Conservation (phyloP, 805 yeast species). For the Saccharomycopsis malanga region DNA sequence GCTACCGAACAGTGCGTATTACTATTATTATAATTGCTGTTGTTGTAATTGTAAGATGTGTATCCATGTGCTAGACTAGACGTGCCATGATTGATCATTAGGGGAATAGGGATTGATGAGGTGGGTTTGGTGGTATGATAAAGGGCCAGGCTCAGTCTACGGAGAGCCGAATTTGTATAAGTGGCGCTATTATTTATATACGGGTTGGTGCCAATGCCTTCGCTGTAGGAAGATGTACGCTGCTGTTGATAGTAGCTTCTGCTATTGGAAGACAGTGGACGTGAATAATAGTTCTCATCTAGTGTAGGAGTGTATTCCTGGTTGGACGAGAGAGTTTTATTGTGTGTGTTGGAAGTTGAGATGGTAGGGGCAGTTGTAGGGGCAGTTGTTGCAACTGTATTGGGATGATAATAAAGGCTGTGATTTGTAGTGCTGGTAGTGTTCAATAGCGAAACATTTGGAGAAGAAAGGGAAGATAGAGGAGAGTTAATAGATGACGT, state of each 20-base stretch:
- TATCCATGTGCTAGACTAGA: neutral
- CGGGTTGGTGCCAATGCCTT: neutral
- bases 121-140: neutral
- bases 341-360: neutral
- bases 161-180: neutral
- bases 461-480: slow-evolving; percentile 1
- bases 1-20: no score
- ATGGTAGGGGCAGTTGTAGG: neutral
- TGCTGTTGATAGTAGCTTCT: neutral
- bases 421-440: neutral
- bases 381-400: no score
- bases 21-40: neutral
- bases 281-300: neutral
- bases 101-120: neutral
- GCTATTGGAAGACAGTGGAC: neutral
- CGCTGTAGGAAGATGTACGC: neutral
- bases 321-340: neutral
- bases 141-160: neutral
- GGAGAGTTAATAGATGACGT: slow-evolving; percentile 1
- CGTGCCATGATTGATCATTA: neutral
- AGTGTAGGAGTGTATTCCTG: neutral
- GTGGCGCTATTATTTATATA: neutral
- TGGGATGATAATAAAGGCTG: neutral
- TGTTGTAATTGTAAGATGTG: neutral
- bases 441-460: neutral